Conservation (phyloP, 768 basidiomycete genomes). For the Calocybe gangraenosa region DNA sequence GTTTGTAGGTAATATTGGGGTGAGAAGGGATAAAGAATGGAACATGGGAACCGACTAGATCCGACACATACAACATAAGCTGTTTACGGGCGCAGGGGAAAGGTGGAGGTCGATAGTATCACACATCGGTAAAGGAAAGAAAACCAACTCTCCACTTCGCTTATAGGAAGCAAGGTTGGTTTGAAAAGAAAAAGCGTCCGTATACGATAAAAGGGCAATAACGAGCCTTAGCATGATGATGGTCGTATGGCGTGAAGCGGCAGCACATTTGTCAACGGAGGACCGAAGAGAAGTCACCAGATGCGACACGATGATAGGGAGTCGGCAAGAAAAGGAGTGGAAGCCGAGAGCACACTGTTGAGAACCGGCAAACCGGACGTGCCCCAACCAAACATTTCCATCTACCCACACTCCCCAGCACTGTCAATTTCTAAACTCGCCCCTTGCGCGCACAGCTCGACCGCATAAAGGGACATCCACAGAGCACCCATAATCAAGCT, state of each 20-base stretch:
- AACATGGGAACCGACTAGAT: slow-evolving; percentile 15
- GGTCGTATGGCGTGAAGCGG: slow-evolving; percentile 23
- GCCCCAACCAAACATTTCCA: slow-evolving; percentile 31
- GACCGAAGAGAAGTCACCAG: background rate
- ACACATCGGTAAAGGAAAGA: slow-evolving; percentile 19
- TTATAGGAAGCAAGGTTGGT: slow-evolving; percentile 18
- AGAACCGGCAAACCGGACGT: slow-evolving; percentile 35
- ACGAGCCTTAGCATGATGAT: slow-evolving; percentile 23
- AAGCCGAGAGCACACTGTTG: slow-evolving; percentile 25
- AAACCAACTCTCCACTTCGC: slow-evolving; percentile 14
- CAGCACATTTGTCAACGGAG: slow-evolving; percentile 18
- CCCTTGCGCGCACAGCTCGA: slow-evolving; percentile 16
- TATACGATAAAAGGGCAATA: slow-evolving; percentile 34
- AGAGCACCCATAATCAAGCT: slow-evolving; percentile 26
- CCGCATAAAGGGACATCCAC: slow-evolving; percentile 30
- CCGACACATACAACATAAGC: slow-evolving; percentile 12
- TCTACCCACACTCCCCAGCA: slow-evolving; percentile 24
- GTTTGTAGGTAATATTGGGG: slow-evolving; percentile 10
- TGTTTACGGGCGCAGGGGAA: slow-evolving; percentile 29
- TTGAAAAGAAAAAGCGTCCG: slow-evolving; percentile 79
- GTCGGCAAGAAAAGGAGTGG: slow-evolving; percentile 19
- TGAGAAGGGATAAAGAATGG: slow-evolving; percentile 13
- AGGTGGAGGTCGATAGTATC: slow-evolving; percentile 14
- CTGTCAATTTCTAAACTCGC: slow-evolving; percentile 13
- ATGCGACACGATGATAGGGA: slow-evolving; percentile 6